phyloP scores from a whole-genome alignment of 345 rosid species.

The Heritiera littoralis region DNA sequence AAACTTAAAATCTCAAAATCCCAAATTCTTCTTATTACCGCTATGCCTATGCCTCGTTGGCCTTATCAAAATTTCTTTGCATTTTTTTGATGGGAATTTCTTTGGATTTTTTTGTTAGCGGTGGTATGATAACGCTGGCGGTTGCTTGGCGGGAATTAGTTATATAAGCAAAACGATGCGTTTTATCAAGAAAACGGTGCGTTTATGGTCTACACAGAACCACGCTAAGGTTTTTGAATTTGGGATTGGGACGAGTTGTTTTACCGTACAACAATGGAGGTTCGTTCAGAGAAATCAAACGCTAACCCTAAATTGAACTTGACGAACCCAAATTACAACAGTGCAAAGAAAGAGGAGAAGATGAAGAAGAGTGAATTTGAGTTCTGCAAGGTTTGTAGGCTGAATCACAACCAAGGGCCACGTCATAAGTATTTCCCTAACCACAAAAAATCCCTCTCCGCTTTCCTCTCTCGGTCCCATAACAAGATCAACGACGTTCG shows the following conservation, averaged over 20 bases:
- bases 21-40: too few species aligned
- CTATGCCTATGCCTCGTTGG: too few species aligned
- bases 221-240: background rate
- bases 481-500: constrained; percentile 57
- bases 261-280: constrained; percentile 14
- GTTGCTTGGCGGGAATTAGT: background rate
- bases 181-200: constrained; percentile 6
- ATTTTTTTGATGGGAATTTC: too few species aligned
- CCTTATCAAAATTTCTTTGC: too few species aligned
- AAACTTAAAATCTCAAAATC: too few species aligned
- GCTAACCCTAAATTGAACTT: constrained; percentile 4
- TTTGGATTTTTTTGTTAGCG: too few species aligned
- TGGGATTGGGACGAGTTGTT: background rate
- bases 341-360: constrained; percentile 15
- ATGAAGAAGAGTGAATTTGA: constrained; percentile 46
- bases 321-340: background rate
- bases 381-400: constrained; percentile 68
- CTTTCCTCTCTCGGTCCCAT: constrained; percentile 60
- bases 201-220: background rate
- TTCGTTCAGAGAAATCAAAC: constrained; percentile 9
- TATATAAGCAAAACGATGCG: background rate
- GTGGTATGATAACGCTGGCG: background rate
- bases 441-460: constrained; percentile 61
- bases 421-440: constrained; percentile 78
- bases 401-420: constrained; percentile 70